phyloP scores from a whole-genome alignment of 2,329 filamentous ascomycete species.

The Chrysoporthe austroafricana region DNA sequence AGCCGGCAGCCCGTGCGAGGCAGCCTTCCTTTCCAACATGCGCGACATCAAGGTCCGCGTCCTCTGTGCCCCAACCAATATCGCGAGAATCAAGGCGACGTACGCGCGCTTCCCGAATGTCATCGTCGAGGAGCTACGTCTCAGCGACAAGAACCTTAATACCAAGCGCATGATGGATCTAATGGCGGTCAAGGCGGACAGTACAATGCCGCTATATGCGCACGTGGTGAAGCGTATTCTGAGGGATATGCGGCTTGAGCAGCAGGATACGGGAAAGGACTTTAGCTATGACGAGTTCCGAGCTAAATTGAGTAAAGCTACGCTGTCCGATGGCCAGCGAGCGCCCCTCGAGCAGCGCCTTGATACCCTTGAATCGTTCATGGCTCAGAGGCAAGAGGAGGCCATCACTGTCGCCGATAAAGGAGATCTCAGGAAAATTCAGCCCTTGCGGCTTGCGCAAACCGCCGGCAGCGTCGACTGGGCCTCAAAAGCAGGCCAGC shows the following conservation, averaged over 20 bases:
- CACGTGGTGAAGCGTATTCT: slow-evolving; percentile 60
- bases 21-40: slow-evolving; percentile 55
- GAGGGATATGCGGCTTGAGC: slow-evolving; percentile 54
- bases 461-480: not conserved
- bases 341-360: slow-evolving; percentile 63
- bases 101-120: slow-evolving; percentile 51
- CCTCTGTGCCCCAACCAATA: slow-evolving; percentile 58
- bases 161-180: slow-evolving; percentile 61
- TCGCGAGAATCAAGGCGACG: slow-evolving; percentile 43
- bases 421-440: slow-evolving; percentile 31
- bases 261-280: slow-evolving; percentile 39
- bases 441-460: slow-evolving; percentile 34
- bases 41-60: slow-evolving; percentile 52
- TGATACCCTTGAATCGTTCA: slow-evolving; percentile 66
- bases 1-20: slow-evolving; percentile 60
- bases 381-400: slow-evolving; percentile 41
- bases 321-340: slow-evolving; percentile 53
- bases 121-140: slow-evolving; percentile 51
- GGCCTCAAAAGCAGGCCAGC: slow-evolving; percentile 34
- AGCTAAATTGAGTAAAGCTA: slow-evolving; percentile 37
- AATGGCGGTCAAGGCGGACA: slow-evolving; percentile 55
- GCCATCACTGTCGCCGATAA: not conserved
- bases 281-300: slow-evolving; percentile 60
- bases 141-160: slow-evolving; percentile 58
- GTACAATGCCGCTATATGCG: slow-evolving; percentile 59